phyloP scores from a whole-genome alignment of 148 eudicot genomes.

The Vaccinium myrtillus region DNA sequence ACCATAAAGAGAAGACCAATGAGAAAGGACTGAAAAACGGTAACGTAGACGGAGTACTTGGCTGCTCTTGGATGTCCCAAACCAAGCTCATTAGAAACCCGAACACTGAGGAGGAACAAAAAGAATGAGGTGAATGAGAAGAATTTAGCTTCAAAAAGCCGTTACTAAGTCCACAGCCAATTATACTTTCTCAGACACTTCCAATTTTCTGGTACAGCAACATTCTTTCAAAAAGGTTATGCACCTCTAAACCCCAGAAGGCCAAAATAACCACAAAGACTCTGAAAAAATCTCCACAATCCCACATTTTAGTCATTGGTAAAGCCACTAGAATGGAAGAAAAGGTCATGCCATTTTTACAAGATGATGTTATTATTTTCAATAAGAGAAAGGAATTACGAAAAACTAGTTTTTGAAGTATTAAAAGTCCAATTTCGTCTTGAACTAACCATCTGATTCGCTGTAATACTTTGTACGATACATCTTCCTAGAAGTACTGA shows the following conservation, averaged over 20 bases:
- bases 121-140: neutral
- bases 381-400: neutral
- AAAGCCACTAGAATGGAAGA: too few species aligned
- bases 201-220: neutral
- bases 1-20: slow-evolving; percentile 62
- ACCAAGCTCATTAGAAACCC: slow-evolving; percentile 91
- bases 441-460: neutral
- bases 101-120: slow-evolving; percentile 41
- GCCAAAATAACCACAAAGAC: too few species aligned
- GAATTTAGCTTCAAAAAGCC: too few species aligned
- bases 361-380: too few species aligned
- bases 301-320: too few species aligned
- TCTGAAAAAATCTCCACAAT: too few species aligned
- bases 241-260: too few species aligned
- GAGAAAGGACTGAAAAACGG: slow-evolving; percentile 69
- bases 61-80: slow-evolving; percentile 60
- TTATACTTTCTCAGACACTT: neutral
- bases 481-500: neutral
- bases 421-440: neutral
- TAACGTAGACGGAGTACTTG: slow-evolving; percentile 56
- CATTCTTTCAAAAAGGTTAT: too few species aligned
- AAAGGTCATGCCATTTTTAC: too few species aligned
- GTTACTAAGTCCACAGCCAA: too few species aligned
- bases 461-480: too few species aligned
- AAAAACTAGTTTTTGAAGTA: neutral